Evolutionary conservation across 371 early-diverging fungal genomes (phyloP), one percentile per base, ranked within the genome.

Genomic region (Actinomortierella ambigua): DNA sequence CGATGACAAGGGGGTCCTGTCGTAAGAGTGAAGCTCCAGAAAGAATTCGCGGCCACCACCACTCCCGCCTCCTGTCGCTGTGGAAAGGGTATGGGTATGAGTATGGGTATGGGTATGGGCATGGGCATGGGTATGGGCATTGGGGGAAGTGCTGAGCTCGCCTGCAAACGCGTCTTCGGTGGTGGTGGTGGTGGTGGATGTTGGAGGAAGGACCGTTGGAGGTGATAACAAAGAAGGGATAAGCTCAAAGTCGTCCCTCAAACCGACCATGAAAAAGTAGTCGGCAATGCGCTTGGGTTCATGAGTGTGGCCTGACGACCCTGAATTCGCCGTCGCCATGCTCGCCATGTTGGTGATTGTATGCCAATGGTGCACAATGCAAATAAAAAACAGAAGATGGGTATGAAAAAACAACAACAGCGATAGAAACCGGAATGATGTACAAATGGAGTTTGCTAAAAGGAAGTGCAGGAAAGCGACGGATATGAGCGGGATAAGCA

Each of bases 191-290:
- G 48, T 22, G 24, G 48, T 18, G 46, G 46, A 46, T 5, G 8
- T 8, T 8, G 46, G 20, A 4, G 15, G 46, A 4, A 17, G 20
- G 48, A 22, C 48, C 48, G 22, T 48, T 48, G 48, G 20, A 24
- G 48, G 48, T 24, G 48, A 8, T 15, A 17, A 5, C 22, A 48
- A 22, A 15, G 22, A 18, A 22, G 48, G 27, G 51, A 51, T n/a
- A 2, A 70, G 51, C 8, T 28, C 14, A 46, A 41, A 61, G 55
- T 71, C 57, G 39, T 71, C 63, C 9, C 28, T 22, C 48, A 71
- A 42, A 14, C 73, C 63, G 11, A 71, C 73, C 59, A 71, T 71
- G 57, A 71, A 70, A 55, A 70, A 70, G 56, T 70, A 70, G 39
- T 70, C 65, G 48, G 66, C 66, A 34, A 65, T 61, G 54, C 73